These are phyloP conservation scores for Paraphysoderma sedebokerense DNA, from an alignment of 371 early-diverging fungal genomes.

Conservation along the genomic window DNA sequence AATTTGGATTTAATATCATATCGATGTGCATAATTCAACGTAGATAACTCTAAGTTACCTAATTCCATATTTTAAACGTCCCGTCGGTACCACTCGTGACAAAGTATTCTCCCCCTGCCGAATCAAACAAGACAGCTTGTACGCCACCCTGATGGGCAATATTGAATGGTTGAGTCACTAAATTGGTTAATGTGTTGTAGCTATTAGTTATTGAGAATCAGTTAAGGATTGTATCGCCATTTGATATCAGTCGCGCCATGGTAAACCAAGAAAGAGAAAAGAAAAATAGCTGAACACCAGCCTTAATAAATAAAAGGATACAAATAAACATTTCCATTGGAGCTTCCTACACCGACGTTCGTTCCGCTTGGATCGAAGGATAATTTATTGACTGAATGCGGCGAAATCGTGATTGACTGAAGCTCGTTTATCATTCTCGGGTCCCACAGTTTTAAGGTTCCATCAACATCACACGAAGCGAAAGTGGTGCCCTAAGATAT, in stretches of 20 bases:
- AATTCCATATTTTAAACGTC: not conserved
- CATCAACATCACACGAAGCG: slow-evolving; percentile 25
- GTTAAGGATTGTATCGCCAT: too few relatives aligned
- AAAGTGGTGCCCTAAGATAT: slow-evolving; percentile 14
- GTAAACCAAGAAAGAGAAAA: not conserved
- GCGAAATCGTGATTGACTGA: slow-evolving; percentile 11
- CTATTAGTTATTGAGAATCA: too few relatives aligned
- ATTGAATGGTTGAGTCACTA: too few relatives aligned
- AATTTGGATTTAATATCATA: too few relatives aligned
- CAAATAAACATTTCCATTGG: slow-evolving; percentile 16
- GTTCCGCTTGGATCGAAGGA: slow-evolving; percentile 19
- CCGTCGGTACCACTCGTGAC: not conserved
- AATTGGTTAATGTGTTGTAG: too few relatives aligned
- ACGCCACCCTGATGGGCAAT: not conserved
- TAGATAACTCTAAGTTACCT: too few relatives aligned
- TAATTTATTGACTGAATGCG: slow-evolving; percentile 19
- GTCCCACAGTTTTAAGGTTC: slow-evolving; percentile 28
- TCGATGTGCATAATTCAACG: too few relatives aligned
- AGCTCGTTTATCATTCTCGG: slow-evolving; percentile 15
- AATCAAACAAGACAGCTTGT: not conserved
- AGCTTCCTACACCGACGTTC: slow-evolving; percentile 17
- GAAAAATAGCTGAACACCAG: not conserved
- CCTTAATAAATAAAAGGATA: not conserved
- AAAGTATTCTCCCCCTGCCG: not conserved
- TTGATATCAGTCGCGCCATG: too few relatives aligned